phyloP scores from a whole-genome alignment of 2,329 filamentous ascomycete genomes.

The Byssothecium circinans region DNA sequence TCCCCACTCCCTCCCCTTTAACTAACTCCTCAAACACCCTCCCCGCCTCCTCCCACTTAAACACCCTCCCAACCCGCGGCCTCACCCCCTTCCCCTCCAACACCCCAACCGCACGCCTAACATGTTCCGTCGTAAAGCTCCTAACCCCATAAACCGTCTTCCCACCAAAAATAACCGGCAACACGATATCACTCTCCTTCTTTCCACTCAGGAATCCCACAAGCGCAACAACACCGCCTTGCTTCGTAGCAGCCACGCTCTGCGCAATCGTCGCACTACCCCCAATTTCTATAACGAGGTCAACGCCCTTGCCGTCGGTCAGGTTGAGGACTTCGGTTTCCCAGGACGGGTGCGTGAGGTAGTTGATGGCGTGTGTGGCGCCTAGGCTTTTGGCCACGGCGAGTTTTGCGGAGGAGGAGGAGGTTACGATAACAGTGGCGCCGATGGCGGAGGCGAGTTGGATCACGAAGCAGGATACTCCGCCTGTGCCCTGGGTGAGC shows the following conservation, averaged over 20 bases:
- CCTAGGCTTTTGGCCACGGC: too few species aligned
- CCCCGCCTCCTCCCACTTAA: neutral
- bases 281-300: too few species aligned
- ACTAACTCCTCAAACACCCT: neutral
- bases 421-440: too few species aligned
- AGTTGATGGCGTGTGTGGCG: too few species aligned
- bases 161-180: neutral
- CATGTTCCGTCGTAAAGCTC: neutral
- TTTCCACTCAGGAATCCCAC: conserved; percentile 45
- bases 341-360: too few species aligned
- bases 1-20: neutral
- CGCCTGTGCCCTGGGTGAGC: too few species aligned
- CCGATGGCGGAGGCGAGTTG: conserved; percentile 50
- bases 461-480: conserved; percentile 32
- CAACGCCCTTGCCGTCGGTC: too few species aligned
- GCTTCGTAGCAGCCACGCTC: too few species aligned
- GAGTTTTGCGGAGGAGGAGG: too few species aligned
- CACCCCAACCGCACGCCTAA: neutral
- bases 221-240: conserved; percentile 49
- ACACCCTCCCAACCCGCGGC: neutral
- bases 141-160: neutral
- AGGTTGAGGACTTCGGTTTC: too few species aligned
- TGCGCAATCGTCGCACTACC: too few species aligned
- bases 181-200: neutral
- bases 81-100: conserved; percentile 1